Base-by-base conservation (phyloP, 495 filamentous ascomycete genomes). In the Aspergillus bridgeri region DNA sequence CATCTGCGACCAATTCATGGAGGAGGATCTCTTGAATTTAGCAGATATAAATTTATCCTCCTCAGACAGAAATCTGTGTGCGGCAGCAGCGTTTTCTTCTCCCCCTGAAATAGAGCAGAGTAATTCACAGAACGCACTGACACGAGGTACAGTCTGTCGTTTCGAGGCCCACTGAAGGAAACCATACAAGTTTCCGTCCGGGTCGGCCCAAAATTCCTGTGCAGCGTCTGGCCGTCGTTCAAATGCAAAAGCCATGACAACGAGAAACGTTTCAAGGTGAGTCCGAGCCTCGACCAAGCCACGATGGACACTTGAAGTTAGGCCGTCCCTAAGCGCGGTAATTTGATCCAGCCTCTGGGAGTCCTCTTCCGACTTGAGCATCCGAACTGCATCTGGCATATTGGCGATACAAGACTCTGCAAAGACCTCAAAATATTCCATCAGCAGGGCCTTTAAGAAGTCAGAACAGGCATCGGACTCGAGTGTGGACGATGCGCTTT, bases 91-190 rank as follows among this genome's bases (percentile, higher is more conserved):
- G 61, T 88, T 90, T 51, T 89, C 83, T 53, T 89, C 84, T 33
- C 89, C 89, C 38, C 85, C 81, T 0, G 95, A 89, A 50, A 99
- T 82, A 2, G 91, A 84, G 63, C 89, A 86, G 9, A 99, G 79
- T 86, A 98, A 88, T 69, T 97, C 96, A 69, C 92, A 97, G 63
- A 97, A 98, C 17, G 92, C 92, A 64, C 90, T 92, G 53, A 91
- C 91, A 27, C 95, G 84, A 18, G 94, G 94, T 6, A 95, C 96
- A 7, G 94, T 94, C 60, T 93, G 91, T 60, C 92, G 81, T 59
- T 86, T 86, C 2, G 95, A 96, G 23, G 93, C 90, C 95, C 95
- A 99, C 55, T 92, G 87, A 59, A 99, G 77, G 66, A 99, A 99
- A 5, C 94, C 94, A 60, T 88, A 87, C 44, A 98, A 75, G 61